phyloP scores from a whole-genome alignment of 495 filamentous ascomycete species.

The Aspergillus avenaceus region DNA sequence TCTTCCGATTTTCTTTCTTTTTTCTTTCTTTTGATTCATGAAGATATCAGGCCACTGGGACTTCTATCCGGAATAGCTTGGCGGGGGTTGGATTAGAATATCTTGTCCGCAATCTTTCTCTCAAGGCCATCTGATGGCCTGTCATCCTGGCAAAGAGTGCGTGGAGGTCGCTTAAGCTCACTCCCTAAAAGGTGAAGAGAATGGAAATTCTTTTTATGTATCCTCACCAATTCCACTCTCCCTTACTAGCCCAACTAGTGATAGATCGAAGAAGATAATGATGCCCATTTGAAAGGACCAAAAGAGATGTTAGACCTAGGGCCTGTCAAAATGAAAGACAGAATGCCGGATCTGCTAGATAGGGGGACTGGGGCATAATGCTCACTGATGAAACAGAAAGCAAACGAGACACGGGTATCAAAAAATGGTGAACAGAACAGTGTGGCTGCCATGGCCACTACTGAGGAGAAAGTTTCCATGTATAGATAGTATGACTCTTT shows the following conservation, averaged over 20 bases:
- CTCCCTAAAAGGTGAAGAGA: constrained; percentile 1
- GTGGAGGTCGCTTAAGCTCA: constrained; percentile 10
- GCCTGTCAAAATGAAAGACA: constrained; percentile 1
- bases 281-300: constrained; percentile 1
- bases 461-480: background rate
- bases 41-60: too few species aligned
- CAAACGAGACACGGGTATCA: constrained; percentile 7
- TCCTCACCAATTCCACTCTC: constrained; percentile 12
- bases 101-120: background rate
- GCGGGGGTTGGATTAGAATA: background rate
- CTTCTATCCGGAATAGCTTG: background rate
- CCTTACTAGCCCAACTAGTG: constrained; percentile 15
- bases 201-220: background rate
- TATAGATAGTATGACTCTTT: background rate
- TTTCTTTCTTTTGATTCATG: background rate
- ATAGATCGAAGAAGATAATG: constrained; percentile 10
- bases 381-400: background rate
- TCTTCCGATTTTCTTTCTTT: background rate
- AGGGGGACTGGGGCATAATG: background rate
- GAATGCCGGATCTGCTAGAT: constrained; percentile 5
- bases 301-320: constrained; percentile 6
- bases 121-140: background rate
- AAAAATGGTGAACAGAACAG: background rate
- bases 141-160: constrained; percentile 4
- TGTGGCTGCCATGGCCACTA: constrained; percentile 4